Evolutionary conservation across 2,329 filamentous ascomycete species (phyloP).

Genomic region (Calonectria fujianensis): DNA sequence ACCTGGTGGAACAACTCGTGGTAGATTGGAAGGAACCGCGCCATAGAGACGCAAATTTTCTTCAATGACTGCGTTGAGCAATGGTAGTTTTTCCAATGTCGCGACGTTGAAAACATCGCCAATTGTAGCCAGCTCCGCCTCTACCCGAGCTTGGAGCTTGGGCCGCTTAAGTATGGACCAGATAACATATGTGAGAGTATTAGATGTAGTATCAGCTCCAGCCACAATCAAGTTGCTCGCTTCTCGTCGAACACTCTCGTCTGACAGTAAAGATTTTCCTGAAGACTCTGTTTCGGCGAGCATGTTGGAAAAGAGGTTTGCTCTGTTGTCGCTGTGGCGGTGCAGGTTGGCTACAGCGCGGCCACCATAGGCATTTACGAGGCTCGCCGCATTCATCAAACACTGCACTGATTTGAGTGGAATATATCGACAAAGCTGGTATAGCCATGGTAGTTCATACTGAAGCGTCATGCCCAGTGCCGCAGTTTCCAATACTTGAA

Average conservation of each 20-base stretch:
- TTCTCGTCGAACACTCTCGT: not conserved
- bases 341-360: slow-evolving; percentile 2
- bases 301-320: slow-evolving; percentile 17
- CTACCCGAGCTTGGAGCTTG: not conserved
- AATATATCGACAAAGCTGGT: not conserved
- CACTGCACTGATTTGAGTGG: not conserved
- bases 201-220: not conserved
- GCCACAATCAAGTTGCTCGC: not conserved
- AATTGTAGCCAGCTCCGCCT: not conserved
- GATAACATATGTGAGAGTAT: not conserved
- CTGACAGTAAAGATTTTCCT: not conserved
- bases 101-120: not conserved
- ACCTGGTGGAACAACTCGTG: not conserved
- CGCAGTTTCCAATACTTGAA: not conserved
- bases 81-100: not conserved
- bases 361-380: slow-evolving; percentile 1
- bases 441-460: slow-evolving; percentile 3
- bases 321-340: slow-evolving; percentile 3
- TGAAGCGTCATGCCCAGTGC: slow-evolving; percentile 10
- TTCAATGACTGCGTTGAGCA: not conserved
- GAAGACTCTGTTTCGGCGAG: not conserved
- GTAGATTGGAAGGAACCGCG: not conserved
- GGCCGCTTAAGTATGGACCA: not conserved
- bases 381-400: not conserved
- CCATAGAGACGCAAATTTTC: not conserved